Evolutionary conservation across 2,329 filamentous ascomycete genomes (phyloP).

Genomic region (Alternaria atra): DNA sequence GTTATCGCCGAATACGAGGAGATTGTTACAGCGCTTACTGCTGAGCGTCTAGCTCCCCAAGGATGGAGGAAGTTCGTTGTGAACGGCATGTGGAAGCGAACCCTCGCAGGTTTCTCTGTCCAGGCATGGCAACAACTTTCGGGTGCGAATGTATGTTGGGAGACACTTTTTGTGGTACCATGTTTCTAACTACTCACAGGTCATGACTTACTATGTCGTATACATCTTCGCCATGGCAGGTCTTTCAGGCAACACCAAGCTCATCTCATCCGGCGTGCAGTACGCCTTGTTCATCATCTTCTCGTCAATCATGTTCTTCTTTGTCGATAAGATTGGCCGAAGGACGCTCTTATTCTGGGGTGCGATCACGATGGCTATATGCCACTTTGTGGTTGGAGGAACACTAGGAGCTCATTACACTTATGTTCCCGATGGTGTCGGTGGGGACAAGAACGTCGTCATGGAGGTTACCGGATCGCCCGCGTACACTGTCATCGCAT

Average conservation of each 20-base stretch:
- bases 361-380: slow-evolving; percentile 69
- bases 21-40: slow-evolving; percentile 76
- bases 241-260: slow-evolving; percentile 64
- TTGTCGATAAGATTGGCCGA: slow-evolving; percentile 78
- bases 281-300: slow-evolving; percentile 83
- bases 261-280: slow-evolving; percentile 74
- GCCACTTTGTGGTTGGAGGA: slow-evolving; percentile 61
- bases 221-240: slow-evolving; percentile 79
- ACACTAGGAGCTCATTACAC: slow-evolving; percentile 60
- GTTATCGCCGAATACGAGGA: slow-evolving; percentile 74
- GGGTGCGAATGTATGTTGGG: slow-evolving; percentile 77
- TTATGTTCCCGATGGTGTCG: slow-evolving; percentile 48
- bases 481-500: slow-evolving; percentile 67
- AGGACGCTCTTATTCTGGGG: slow-evolving; percentile 72
- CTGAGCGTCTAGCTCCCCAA: slow-evolving; percentile 75
- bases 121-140: slow-evolving; percentile 81
- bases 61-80: slow-evolving; percentile 77
- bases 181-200: neutral
- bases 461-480: slow-evolving; percentile 59
- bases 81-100: slow-evolving; percentile 76
- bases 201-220: slow-evolving; percentile 41
- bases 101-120: slow-evolving; percentile 73
- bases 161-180: slow-evolving; percentile 42
- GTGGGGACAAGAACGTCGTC: slow-evolving; percentile 61
- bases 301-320: slow-evolving; percentile 79